Percentiles rank a stretch among this genome's conserved stretches.
Evolutionary conservation across 2,329 filamentous ascomycete species (phyloP).

Genomic region (Fusarium cyanostomum): DNA sequence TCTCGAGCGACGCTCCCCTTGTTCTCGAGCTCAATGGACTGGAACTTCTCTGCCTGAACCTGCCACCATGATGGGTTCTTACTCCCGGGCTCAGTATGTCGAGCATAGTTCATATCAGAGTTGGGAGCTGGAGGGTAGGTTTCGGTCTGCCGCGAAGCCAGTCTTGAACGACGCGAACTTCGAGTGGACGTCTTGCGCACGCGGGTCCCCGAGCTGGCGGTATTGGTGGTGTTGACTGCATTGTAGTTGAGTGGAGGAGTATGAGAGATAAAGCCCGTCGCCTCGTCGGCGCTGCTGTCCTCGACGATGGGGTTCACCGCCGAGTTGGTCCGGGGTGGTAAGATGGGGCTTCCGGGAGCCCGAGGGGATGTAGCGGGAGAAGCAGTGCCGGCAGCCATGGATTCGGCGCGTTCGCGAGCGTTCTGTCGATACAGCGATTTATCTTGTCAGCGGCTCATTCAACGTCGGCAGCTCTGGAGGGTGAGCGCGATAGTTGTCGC

Average conservation of each 20-base stretch:
- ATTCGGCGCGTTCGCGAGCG: conserved; percentile 55
- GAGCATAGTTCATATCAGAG: conserved; percentile 22
- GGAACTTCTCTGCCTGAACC: conserved; percentile 57
- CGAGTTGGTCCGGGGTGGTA: conserved; percentile 25
- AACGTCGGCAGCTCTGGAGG: background rate
- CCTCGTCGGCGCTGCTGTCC: conserved; percentile 51
- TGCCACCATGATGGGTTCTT: conserved; percentile 60
- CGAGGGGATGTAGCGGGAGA: conserved; percentile 25
- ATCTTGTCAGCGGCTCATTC: conserved; percentile 14
- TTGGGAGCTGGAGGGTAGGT: conserved; percentile 1
- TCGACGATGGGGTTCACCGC: conserved; percentile 29
- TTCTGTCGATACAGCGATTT: conserved; percentile 43
- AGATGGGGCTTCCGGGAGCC: conserved; percentile 31
- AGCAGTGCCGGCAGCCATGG: conserved; percentile 46
- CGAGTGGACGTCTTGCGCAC: conserved; percentile 23
- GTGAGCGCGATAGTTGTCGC: too few relatives aligned
- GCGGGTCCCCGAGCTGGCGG: conserved; percentile 23
- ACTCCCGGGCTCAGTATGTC: conserved; percentile 33
- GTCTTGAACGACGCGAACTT: conserved; percentile 16
- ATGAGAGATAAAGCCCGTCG: conserved; percentile 52
- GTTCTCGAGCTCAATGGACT: conserved; percentile 81
- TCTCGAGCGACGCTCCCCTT: conserved; percentile 86
- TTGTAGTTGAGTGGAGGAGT: conserved; percentile 53
- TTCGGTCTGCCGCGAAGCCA: conserved; percentile 18
- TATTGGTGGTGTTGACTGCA: conserved; percentile 44